Base-by-base conservation (phyloP, 129 eudicot species). In the Escallonia herrerae region DNA sequence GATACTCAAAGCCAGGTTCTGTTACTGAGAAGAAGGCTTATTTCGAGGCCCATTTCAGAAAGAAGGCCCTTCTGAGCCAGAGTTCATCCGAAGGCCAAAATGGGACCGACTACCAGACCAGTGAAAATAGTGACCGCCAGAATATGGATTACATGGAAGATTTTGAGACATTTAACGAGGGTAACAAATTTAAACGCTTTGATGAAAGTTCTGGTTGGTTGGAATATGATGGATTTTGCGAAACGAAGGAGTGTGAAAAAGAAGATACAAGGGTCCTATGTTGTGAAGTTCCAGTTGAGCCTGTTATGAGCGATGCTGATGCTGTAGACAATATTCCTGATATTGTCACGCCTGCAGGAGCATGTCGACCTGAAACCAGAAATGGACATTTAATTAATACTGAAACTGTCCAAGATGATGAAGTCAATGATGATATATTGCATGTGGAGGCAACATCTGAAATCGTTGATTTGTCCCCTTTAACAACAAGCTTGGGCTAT, bases 21-120 rank as follows among this genome's bases (percentile, higher is more conserved):
- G 97, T 91, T 52, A 87, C 86, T 1, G 91, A 87, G 76, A 91
- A 91, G 66, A 85, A 85, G 74, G 97, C 96, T 38, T 87, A 87
- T 75, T 85, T 91, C 62, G 97, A 91, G 76, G 96, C 96, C 43
- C 95, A 83, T 74, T 83, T 87, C 63, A 81, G 78, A 67, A 83
- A 74, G 72, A 91, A 79, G 73, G 86, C 94, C 40, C 85, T 87
- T 68, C 68, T 79, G 63, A 76, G 72, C 58, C 95, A 81, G 74
- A 71, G 65, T 13, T 81, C 86, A 63, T 77, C 90, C 6, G 84
- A 65, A 57, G 57, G 66, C 66, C 90, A 75, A 64, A 73, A 79
- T 63, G 87, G 76, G 45, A 66, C 66, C 11, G 87, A 78, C 43
- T 65, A 51, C 43, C 78, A 71, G 43, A 65, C 65, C 40, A 74